Evolutionary conservation across 140 eudicot genomes (phyloP), one percentile per base, ranked within the genome.

Genomic region (Senecio squalidus): DNA sequence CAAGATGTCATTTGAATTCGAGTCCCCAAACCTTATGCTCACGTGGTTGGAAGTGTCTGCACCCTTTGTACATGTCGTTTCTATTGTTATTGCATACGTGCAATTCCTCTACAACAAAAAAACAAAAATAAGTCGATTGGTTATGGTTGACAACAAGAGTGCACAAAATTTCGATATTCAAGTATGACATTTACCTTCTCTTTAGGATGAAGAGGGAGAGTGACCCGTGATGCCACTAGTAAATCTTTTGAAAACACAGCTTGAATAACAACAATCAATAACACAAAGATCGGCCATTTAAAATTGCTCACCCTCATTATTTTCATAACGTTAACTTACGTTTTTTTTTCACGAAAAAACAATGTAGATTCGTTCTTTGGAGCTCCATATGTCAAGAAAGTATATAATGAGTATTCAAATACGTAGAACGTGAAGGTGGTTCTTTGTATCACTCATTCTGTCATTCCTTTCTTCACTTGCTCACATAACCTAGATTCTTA

Each of bases 11-110:
- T 80, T 77, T 58, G 80, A 72, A 21, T 56, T 60, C 23, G 77
- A 57, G 72, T 80, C 94, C 0, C 88, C 94, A 15, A 80, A 84
- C 40, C 84, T 72, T 60, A 84, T 63, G 74, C 77, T 84, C 24
- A 80, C 77, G 7, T 71, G 80, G 69, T 60, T 68, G 47, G 88
- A 71, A 47, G 94, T 84, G 3, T 75, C 88, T 0, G 88, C 94
- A 17, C 84, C 94, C 59, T 43, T 77, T 26, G 78, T 74, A 51
- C 88, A 80, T 22, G 78, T 84, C 4, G 94, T 84, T 60, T 71
- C 71, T 49, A 84, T 21, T 1, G 84, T 80, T 24, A 84, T 73
- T 6, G 68, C 78, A 60, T 84, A 84, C 5, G 80, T 80, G 34
- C 94, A 84, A 56, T 84, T 84, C 53, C 55, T 45, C 82, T 78